Evolutionary conservation across 2,329 filamentous ascomycete genomes (phyloP).

Genomic region (Scolecobasidium constrictum): DNA sequence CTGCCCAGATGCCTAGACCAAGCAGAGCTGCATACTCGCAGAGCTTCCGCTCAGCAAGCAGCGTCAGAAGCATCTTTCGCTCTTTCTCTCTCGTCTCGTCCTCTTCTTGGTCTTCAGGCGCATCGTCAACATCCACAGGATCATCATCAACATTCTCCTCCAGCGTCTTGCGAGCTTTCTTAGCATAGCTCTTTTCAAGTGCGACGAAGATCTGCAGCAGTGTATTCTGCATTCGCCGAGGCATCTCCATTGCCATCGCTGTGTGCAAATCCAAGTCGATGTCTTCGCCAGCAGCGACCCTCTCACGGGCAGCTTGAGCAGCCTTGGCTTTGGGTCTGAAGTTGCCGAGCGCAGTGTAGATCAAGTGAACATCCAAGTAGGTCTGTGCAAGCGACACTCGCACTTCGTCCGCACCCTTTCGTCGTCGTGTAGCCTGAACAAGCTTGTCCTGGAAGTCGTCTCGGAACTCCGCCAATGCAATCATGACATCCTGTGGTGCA

Average conservation of each 20-base stretch:
- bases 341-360: conserved; percentile 63
- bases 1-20: conserved; percentile 10
- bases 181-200: conserved; percentile 68
- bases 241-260: conserved; percentile 58
- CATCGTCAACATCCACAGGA: conserved; percentile 54
- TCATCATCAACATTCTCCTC: conserved; percentile 56
- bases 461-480: conserved; percentile 40
- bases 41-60: conserved; percentile 9
- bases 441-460: conserved; percentile 41
- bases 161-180: conserved; percentile 50
- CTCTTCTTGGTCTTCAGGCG: conserved; percentile 43
- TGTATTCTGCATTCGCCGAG: conserved; percentile 49
- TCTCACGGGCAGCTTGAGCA: conserved; percentile 19
- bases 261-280: conserved; percentile 43
- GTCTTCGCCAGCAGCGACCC: conserved; percentile 21
- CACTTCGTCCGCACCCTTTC: conserved; percentile 63
- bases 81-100: conserved; percentile 31
- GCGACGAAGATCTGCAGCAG: conserved; percentile 68
- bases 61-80: conserved; percentile 37
- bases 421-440: conserved; percentile 36
- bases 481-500: conserved; percentile 47
- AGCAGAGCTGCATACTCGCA: conserved; percentile 11
- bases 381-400: conserved; percentile 64
- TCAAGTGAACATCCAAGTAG: conserved; percentile 70
- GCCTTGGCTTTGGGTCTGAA: conserved; percentile 20